Conservation (phyloP, 352 stramenopile species). For the Phytopythium kandeliae region DNA sequence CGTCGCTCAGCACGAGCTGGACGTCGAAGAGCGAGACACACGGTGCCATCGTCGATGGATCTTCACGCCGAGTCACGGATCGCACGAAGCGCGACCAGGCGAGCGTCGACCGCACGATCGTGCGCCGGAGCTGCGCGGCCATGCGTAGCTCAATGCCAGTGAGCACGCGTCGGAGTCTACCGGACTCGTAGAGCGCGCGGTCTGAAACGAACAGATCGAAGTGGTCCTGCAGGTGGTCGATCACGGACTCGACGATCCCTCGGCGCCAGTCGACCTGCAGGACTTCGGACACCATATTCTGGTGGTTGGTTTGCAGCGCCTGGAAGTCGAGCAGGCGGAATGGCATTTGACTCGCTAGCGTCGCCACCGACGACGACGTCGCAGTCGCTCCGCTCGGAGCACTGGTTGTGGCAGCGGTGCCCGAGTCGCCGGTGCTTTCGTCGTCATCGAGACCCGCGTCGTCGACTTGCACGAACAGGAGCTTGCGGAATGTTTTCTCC, state of each 20-base stretch:
- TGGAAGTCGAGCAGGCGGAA: conserved; percentile 86
- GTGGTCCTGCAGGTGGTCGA: conserved; percentile 92
- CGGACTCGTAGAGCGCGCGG: conserved; percentile 35
- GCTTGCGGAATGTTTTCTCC: conserved; percentile 84
- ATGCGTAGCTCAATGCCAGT: conserved; percentile 85
- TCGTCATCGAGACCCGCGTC: background rate
- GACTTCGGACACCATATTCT: conserved; percentile 73
- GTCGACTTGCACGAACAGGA: conserved; percentile 64
- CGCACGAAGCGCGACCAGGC: conserved; percentile 65
- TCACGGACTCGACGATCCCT: conserved; percentile 89
- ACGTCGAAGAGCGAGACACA: conserved; percentile 82
- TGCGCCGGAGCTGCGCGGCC: conserved; percentile 68
- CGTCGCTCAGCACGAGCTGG: conserved; percentile 46
- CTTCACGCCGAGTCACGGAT: conserved; percentile 1
- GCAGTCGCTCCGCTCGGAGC: background rate
- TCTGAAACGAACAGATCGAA: conserved; percentile 93
- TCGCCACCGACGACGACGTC: conserved; percentile 9
- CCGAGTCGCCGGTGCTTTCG: background rate
- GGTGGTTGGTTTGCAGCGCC: conserved; percentile 62
- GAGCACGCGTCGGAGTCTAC: conserved; percentile 70
- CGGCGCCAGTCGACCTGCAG: conserved; percentile 85
- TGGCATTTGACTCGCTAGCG: conserved; percentile 56
- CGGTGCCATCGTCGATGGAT: conserved; percentile 20
- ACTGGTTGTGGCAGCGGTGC: conserved; percentile 1
- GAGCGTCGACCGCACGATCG: conserved; percentile 48